These are phyloP conservation scores for Penicillium canescens DNA, from an alignment of 495 filamentous ascomycete genomes.

Conservation along the genomic window DNA sequence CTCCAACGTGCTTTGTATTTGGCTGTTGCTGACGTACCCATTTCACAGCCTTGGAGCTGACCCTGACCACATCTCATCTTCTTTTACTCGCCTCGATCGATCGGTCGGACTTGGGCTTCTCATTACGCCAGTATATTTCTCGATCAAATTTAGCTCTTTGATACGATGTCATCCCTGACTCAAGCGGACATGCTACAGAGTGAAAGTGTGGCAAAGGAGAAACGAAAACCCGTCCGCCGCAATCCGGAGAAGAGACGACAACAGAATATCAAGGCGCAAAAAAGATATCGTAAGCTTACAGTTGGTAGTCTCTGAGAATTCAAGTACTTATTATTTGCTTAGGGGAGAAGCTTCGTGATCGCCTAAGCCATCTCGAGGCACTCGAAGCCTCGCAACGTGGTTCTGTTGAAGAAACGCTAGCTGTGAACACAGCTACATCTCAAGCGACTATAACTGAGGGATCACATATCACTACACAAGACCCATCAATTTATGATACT, in stretches of 20 bases:
- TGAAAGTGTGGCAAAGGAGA: slow-evolving; percentile 6
- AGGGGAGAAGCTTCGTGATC: slow-evolving; percentile 23
- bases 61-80: too few species aligned
- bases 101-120: too few species aligned
- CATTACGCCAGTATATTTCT: too few species aligned
- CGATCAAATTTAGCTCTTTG: too few species aligned
- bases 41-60: too few species aligned
- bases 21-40: too few species aligned
- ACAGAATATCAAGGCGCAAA: slow-evolving; percentile 32
- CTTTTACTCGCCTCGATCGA: too few species aligned
- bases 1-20: too few species aligned
- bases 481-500: slow-evolving; percentile 1
- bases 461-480: background rate
- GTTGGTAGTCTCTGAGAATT: background rate
- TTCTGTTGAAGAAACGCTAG: too few species aligned
- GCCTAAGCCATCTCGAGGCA: slow-evolving; percentile 19
- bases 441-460: background rate
- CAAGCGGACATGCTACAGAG: too few species aligned
- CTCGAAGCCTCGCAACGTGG: slow-evolving; percentile 10
- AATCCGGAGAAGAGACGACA: slow-evolving; percentile 30
- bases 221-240: slow-evolving; percentile 29
- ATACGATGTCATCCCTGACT: too few species aligned
- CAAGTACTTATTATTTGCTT: slow-evolving; percentile 3
- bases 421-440: too few species aligned
- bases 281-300: slow-evolving; percentile 26